Percentiles rank a stretch among this genome's conserved stretches.
Evolutionary conservation across 176 grass and related monocot species (phyloP).

Genomic region (Alopecurus myosuroides): DNA sequence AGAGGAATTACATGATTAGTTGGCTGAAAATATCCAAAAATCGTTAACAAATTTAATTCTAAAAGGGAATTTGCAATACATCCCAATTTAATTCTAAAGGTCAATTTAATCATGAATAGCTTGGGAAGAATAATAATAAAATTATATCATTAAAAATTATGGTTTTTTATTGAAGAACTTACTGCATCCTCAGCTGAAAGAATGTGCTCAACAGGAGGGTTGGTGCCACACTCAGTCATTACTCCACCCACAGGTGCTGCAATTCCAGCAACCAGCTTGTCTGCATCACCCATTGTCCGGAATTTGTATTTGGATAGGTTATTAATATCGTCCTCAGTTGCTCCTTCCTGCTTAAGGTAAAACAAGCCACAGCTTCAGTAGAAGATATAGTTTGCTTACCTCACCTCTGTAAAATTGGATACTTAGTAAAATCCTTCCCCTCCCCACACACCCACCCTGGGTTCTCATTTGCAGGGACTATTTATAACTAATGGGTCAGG

Average conservation of each 20-base stretch:
- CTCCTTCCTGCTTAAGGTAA: slow-evolving; percentile 69
- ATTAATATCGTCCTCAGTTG: slow-evolving; percentile 84
- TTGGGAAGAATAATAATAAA: neutral
- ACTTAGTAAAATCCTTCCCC: neutral
- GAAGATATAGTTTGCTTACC: neutral
- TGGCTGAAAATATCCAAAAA: slow-evolving; percentile 1
- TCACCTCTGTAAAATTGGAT: neutral
- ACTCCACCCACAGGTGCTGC: slow-evolving; percentile 61
- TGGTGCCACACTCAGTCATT: slow-evolving; percentile 72
- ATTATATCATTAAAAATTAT: neutral
- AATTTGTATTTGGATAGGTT: slow-evolving; percentile 86
- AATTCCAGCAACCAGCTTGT: slow-evolving; percentile 66
- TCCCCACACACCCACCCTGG: too few species aligned
- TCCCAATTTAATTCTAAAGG: neutral
- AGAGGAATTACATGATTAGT: neutral
- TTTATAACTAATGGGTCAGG: neutral
- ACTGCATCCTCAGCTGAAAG: slow-evolving; percentile 90
- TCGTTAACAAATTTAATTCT: neutral
- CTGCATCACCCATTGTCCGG: slow-evolving; percentile 48
- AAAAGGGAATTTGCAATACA: neutral
- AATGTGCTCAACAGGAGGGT: slow-evolving; percentile 68
- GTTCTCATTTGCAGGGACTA: neutral
- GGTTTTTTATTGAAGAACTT: slow-evolving; percentile 22
- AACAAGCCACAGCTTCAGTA: slow-evolving; percentile 7
- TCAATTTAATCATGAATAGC: neutral